These are phyloP conservation scores for Penicillium coffeae DNA, from an alignment of 495 filamentous ascomycete genomes.

Conservation along the genomic window DNA sequence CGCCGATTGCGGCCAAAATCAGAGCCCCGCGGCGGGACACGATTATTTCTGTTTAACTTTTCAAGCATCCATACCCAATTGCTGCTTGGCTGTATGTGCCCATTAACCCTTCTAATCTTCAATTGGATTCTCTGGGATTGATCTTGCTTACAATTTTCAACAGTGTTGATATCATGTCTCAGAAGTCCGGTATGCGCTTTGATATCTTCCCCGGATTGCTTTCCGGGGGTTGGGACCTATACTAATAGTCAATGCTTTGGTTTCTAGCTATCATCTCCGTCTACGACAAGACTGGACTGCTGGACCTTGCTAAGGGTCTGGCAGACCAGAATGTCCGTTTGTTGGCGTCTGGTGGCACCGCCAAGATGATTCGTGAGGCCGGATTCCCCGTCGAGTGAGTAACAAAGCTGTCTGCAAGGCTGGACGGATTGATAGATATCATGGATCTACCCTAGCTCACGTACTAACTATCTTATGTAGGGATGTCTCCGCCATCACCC, in stretches of 20 bases:
- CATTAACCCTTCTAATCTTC: background rate
- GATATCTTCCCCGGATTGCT: conserved; percentile 14
- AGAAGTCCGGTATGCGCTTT: conserved; percentile 41
- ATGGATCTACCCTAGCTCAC: too few relatives aligned
- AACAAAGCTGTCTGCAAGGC: too few relatives aligned
- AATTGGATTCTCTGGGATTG: conserved; percentile 4
- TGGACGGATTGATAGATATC: too few relatives aligned
- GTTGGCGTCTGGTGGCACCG: conserved; percentile 88
- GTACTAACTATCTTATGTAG: conserved; percentile 39
- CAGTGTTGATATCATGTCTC: conserved; percentile 39
- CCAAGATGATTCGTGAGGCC: conserved; percentile 91
- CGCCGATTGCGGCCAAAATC: conserved; percentile 22
- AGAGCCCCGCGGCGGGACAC: conserved; percentile 24
- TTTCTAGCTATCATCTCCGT: conserved; percentile 82
- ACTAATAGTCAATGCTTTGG: conserved; percentile 12
- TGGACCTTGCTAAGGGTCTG: conserved; percentile 94
- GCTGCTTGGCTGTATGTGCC: conserved; percentile 11
- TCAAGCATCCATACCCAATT: conserved; percentile 13
- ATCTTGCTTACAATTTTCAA: conserved; percentile 2
- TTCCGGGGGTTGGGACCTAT: background rate
- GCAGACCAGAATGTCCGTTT: conserved; percentile 87
- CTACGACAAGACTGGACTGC: conserved; percentile 95
- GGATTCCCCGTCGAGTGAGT: conserved; percentile 88
- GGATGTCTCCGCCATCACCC: conserved; percentile 95
- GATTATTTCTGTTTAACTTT: conserved; percentile 21